Evolutionary conservation across 1,284 basidiomycete species (phyloP), one percentile per base, ranked within the genome.

Genomic region (Apiotrichum gracile): DNA sequence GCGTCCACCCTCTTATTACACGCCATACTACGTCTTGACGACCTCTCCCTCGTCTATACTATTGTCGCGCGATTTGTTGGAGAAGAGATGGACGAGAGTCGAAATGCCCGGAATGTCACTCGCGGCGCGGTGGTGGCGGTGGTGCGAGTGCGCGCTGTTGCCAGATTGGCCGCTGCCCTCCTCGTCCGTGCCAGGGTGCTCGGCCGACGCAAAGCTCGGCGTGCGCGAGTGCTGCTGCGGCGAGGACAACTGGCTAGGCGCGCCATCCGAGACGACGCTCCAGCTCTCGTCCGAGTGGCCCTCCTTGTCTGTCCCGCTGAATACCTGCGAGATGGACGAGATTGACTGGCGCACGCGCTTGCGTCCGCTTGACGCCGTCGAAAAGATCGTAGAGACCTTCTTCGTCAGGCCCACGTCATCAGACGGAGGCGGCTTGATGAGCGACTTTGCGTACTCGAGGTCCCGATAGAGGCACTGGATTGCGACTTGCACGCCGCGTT

Each of bases 381-480:
- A 27, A 1, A 37, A 17, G 5, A 21, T 22, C 5, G 19, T 12
- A 14, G 44, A 35, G 5, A 47, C 44, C 44, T 35, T 47, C 4
- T 35, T 19, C 7, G 17, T 10, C 25, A 47, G 46, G 35, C 46
- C 12, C 8, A 5, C 13, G 16, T 22, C 33, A 16, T 17, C 21
- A 9, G 44, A 3, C 17, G 48, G 42, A 10, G 25, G 38, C 7
- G 80, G 81, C 68, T 88, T 91, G 63, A 93, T 83, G 52, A 92
- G 74, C 4, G 85, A 85, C 38, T 85, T 82, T 34, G 90, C 87
- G 70, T 92, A 91, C 62, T 92, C 90, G 67, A 96, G 75, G 69
- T 96, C 91, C 38, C 91, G 84, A 69, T 96, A 96, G 62, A 96
- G 90, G 26, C 86, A 84, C 74, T 94, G 90, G 51, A 94, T 85